phyloP scores from a whole-genome alignment of 2,329 filamentous ascomycete genomes.

The Fusarium cicatricum region DNA sequence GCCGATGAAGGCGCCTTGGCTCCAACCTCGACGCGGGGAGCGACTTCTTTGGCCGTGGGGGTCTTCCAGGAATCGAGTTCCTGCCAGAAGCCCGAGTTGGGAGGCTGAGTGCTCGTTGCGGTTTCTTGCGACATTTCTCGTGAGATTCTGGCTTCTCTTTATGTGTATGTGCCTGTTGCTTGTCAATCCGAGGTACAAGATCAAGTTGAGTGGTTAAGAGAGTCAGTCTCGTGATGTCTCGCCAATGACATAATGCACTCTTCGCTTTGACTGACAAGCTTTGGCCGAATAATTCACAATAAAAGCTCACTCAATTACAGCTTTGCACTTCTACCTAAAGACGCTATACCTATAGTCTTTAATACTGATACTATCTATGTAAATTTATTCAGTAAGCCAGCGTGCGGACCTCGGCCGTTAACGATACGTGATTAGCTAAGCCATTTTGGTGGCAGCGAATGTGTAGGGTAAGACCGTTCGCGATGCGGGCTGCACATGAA shows the following conservation, averaged over 20 bases:
- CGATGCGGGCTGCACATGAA: too few relatives aligned
- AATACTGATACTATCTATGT: too few relatives aligned
- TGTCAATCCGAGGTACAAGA: not conserved
- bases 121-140: conserved; percentile 27
- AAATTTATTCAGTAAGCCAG: too few relatives aligned
- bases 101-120: not conserved
- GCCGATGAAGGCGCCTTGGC: conserved; percentile 62
- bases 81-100: conserved; percentile 42
- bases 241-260: conserved; percentile 32
- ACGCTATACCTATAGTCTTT: too few relatives aligned
- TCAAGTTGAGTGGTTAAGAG: not conserved
- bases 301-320: too few relatives aligned
- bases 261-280: not conserved
- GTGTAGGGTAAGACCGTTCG: too few relatives aligned
- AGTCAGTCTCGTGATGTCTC: conserved; percentile 24
- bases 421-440: too few relatives aligned
- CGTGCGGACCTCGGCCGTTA: too few relatives aligned
- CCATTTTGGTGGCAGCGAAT: too few relatives aligned
- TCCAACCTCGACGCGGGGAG: conserved; percentile 60
- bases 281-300: too few relatives aligned
- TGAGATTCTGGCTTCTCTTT: not conserved
- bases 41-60: conserved; percentile 52
- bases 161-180: too few relatives aligned
- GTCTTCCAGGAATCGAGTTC: conserved; percentile 54
- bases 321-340: too few relatives aligned